Conservation (phyloP, 257 asterid genomes). For the Penstemon barbatus region DNA sequence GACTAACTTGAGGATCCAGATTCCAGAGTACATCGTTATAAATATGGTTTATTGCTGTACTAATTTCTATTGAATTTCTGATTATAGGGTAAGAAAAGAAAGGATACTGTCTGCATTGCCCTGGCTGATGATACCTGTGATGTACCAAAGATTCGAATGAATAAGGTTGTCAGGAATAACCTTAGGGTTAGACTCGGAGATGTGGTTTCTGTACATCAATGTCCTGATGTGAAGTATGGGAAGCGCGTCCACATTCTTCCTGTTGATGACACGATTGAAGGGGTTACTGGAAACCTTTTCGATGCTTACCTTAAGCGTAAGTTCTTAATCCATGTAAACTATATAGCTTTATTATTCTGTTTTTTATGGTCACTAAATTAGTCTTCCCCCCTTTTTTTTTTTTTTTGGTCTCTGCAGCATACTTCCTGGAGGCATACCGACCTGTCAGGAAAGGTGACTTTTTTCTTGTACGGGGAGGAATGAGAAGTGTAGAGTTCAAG, state of each 20-base stretch:
- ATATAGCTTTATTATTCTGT: not conserved
- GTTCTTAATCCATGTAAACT: constrained; percentile 19
- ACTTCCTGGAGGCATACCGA: constrained; percentile 52
- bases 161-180: constrained; percentile 69
- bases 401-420: constrained; percentile 34
- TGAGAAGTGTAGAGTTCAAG: constrained; percentile 57
- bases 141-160: constrained; percentile 81
- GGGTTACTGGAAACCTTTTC: constrained; percentile 82
- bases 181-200: constrained; percentile 80
- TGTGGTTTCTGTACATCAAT: constrained; percentile 85
- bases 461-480: constrained; percentile 57
- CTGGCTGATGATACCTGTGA: constrained; percentile 79
- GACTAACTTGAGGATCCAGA: not conserved
- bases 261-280: constrained; percentile 83
- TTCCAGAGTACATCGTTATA: not conserved
- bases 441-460: constrained; percentile 60
- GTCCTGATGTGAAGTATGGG: constrained; percentile 90
- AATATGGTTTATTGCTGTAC: not conserved
- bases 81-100: constrained; percentile 82
- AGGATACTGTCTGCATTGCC: constrained; percentile 82
- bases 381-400: not conserved
- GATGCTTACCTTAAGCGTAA: constrained; percentile 77
- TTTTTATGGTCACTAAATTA: not conserved
- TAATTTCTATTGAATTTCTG: constrained; percentile 11
- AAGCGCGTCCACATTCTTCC: constrained; percentile 86